Evolutionary conservation across 2,329 filamentous ascomycete genomes (phyloP), one percentile per base, ranked within the genome.

Genomic region (Pseudocercospora cruenta): DNA sequence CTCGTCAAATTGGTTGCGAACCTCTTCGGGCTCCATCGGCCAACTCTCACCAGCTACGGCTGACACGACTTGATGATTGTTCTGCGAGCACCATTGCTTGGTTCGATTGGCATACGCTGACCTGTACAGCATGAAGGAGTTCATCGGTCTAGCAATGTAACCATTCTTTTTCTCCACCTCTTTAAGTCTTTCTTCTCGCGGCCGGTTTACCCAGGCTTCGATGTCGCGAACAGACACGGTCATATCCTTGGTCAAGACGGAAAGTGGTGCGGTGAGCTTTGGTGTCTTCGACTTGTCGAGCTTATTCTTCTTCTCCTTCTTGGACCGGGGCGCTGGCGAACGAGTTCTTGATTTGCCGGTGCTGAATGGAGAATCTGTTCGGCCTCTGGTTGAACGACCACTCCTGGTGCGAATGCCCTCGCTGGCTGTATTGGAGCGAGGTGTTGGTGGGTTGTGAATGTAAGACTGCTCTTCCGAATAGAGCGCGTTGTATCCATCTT

Each of bases 71-170:
- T 99, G 94, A 78, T 99, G 94, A 80, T 98, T 97, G 78, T 95
- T 94, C 73, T 95, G 89, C 14, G 87, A 83, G 72, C 91, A 92
- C 84, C 89, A 92, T 60, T 87, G 84, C 79, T 97, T 97, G 66
- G 92, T 92, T 33, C 93, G 86, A 68, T 95, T 91, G 67, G 96
- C 92, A 76, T 92, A 97, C 6, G 93, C 92, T 71, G 95, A 97
- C 49, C 95, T 90, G 78, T 99, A 99, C 59, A 99, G 84, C 91
- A 99, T 97, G 82, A 98, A 99, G 0, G 92, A 94, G 78, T 99
- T 99, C 90, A 97, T 96, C 2, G 95, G 94, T 31, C 95, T 86
- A 74, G 94, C 93, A 71, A 98, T 86, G 77, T 94, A 93, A 26
- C 91, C 91, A 39, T 88, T 92, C 64, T 88, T 86, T 72, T 87